These are phyloP conservation scores for Xylaria digitata DNA, from an alignment of 2,329 filamentous ascomycete species.

Conservation along the genomic window DNA sequence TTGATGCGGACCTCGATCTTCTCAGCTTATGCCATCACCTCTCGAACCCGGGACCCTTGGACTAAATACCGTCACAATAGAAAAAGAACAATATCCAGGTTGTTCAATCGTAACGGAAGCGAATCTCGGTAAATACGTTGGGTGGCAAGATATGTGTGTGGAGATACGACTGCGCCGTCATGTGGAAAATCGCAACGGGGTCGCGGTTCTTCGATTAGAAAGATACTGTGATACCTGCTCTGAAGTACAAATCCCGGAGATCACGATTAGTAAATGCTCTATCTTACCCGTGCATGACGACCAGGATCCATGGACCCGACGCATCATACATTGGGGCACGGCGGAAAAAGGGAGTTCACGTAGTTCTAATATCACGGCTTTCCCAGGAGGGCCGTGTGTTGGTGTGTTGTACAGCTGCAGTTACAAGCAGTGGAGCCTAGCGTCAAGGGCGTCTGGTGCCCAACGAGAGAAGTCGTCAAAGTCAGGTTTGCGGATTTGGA, in stretches of 20 bases:
- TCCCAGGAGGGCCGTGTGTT: conserved; percentile 50
- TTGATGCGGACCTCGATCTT: conserved; percentile 24
- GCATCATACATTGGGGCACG: conserved; percentile 41
- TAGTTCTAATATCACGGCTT: conserved; percentile 44
- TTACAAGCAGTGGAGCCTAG: conserved; percentile 51
- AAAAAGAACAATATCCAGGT: conserved; percentile 92
- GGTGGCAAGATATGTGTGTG: conserved; percentile 26
- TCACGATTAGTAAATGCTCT: conserved; percentile 23
- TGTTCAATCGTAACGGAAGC: conserved; percentile 72
- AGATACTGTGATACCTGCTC: conserved; percentile 19
- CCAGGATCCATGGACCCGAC: conserved; percentile 42
- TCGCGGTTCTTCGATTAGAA: conserved; percentile 27
- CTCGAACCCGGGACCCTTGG: conserved; percentile 18
- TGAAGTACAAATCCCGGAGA: conserved; percentile 22
- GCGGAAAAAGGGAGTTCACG: conserved; percentile 42
- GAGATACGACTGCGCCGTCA: conserved; percentile 31
- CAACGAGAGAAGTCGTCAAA: conserved; percentile 57
- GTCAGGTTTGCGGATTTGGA: conserved; percentile 49
- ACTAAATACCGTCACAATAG: conserved; percentile 58
- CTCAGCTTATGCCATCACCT: conserved; percentile 34
- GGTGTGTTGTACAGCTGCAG: conserved; percentile 62
- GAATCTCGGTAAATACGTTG: conserved; percentile 35
- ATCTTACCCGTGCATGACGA: conserved; percentile 37
- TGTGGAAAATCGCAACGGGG: conserved; percentile 24
- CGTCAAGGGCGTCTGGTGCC: conserved; percentile 60